These are phyloP conservation scores for Echinosophora koreensis DNA, from an alignment of 306 rosid genomes.

Conservation along the genomic window DNA sequence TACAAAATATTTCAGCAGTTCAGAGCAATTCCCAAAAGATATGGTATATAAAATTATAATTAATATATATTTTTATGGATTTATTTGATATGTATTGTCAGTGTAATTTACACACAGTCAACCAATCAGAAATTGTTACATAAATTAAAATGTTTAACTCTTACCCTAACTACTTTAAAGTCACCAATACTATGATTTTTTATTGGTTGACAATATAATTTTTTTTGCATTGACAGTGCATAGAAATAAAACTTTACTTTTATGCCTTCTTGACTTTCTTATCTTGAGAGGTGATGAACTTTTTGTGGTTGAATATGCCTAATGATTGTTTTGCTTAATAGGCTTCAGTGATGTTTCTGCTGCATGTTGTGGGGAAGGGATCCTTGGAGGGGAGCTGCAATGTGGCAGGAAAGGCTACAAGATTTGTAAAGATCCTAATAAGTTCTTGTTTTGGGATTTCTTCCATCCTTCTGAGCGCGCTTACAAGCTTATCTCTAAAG, in stretches of 20 bases:
- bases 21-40: slow-evolving; percentile 39
- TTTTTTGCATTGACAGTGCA: no score
- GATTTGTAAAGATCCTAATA: slow-evolving; percentile 39
- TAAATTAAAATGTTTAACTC: no score
- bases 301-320: neutral
- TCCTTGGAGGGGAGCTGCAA: slow-evolving; percentile 47
- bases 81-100: no score
- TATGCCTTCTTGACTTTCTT: no score
- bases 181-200: no score
- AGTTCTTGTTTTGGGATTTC: slow-evolving; percentile 54
- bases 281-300: neutral
- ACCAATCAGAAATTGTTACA: no score
- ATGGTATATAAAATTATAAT: slow-evolving; percentile 28
- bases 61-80: no score
- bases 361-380: slow-evolving; percentile 58
- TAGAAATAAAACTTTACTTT: no score
- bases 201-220: no score
- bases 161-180: no score
- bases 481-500: slow-evolving; percentile 49
- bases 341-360: slow-evolving; percentile 44
- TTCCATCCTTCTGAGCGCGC: slow-evolving; percentile 55
- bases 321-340: neutral
- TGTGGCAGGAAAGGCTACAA: slow-evolving; percentile 50
- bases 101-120: no score
- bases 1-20: slow-evolving; percentile 43